A percentile compares a stretch with the other conserved stretches of the same genome.
phyloP scores from a whole-genome alignment of 345 rosid species.

The Syzygium aqueum region DNA sequence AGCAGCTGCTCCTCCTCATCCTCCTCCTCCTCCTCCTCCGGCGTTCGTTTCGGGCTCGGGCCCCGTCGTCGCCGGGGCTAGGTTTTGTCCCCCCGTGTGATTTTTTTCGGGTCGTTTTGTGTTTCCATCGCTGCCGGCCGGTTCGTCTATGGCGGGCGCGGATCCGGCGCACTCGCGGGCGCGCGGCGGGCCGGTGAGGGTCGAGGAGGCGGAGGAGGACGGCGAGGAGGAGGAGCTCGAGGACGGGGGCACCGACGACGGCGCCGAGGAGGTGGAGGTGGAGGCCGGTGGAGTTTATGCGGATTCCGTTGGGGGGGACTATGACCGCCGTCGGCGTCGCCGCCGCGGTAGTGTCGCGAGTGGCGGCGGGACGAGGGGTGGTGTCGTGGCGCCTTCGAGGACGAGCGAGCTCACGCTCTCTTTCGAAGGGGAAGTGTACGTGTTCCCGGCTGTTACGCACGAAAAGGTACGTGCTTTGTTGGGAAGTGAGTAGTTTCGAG shows the following conservation, averaged over 20 bases:
- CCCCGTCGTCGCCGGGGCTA: neutral
- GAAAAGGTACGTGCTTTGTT: slow-evolving; percentile 28
- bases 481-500: neutral
- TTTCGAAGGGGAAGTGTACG: slow-evolving; percentile 70
- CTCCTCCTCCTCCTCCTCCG: neutral
- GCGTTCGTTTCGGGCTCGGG: neutral
- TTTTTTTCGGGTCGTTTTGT: neutral
- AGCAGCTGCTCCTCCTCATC: neutral
- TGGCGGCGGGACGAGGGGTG: slow-evolving; percentile 2
- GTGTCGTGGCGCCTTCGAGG: slow-evolving; percentile 31
- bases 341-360: neutral
- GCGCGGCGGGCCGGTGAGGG: slow-evolving; percentile 32
- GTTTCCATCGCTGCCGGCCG: neutral
- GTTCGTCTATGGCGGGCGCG: neutral
- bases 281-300: slow-evolving; percentile 10
- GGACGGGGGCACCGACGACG: slow-evolving; percentile 4
- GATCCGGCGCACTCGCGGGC: slow-evolving; percentile 48
- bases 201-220: slow-evolving; percentile 51
- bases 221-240: slow-evolving; percentile 18
- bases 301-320: slow-evolving; percentile 31
- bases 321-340: slow-evolving; percentile 16
- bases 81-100: neutral
- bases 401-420: slow-evolving; percentile 66
- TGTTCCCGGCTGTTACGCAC: slow-evolving; percentile 58
- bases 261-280: slow-evolving; percentile 28